phyloP scores from a whole-genome alignment of 805 yeast species.

The Yarrowia hollandica region DNA sequence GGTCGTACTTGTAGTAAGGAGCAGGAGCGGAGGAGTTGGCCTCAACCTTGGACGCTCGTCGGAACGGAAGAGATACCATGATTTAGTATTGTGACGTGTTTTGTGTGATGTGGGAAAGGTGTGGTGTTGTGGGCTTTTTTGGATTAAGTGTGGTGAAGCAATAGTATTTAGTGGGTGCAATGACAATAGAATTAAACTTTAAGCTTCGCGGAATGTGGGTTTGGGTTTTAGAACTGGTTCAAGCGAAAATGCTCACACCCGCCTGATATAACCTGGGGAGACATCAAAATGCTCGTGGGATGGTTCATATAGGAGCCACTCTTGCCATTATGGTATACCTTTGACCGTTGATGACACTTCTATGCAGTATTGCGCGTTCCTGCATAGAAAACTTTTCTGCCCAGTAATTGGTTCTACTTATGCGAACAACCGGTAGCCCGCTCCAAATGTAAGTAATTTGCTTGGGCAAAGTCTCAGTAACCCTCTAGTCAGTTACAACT shows the following conservation, averaged over 20 bases:
- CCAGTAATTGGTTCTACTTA: not conserved
- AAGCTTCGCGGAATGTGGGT: slow-evolving; percentile 10
- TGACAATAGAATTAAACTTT: not conserved
- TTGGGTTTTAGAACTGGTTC: no score
- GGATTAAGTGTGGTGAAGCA: slow-evolving; percentile 6
- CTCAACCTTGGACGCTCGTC: slow-evolving; percentile 19
- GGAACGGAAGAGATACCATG: slow-evolving; percentile 25
- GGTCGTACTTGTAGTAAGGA: slow-evolving; percentile 29
- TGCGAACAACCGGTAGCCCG: no score
- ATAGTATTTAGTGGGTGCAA: not conserved
- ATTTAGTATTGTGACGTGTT: not conserved
- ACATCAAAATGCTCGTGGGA: no score
- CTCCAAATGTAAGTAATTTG: no score
- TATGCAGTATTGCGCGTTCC: slow-evolving; percentile 8
- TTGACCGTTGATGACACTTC: no score
- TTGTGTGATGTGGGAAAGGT: not conserved
- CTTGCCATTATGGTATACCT: no score
- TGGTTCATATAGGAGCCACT: no score
- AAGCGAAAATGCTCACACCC: no score
- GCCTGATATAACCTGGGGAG: no score
- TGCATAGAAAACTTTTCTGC: slow-evolving; percentile 17
- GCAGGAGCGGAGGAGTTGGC: slow-evolving; percentile 25
- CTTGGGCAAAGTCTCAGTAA: no score
- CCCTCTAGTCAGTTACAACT: not conserved
- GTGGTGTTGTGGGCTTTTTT: no score